Conservation (phyloP, 192 early-diverging fungal species). For the Coemansia sp. region DNA sequence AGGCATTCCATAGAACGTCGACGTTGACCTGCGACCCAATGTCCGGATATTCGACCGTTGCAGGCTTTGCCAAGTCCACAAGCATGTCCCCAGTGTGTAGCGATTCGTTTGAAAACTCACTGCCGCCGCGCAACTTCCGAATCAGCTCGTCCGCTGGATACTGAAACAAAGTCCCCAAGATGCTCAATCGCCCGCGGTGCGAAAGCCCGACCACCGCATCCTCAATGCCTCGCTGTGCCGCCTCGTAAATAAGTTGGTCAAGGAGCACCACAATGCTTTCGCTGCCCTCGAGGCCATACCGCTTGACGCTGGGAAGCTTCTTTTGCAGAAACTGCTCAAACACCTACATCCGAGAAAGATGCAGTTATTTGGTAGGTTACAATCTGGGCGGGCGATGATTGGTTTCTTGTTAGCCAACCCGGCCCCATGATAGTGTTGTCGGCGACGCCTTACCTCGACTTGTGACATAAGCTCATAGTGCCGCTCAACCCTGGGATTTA, state of each 20-base stretch:
- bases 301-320: slow-evolving; percentile 88
- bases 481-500: slow-evolving; percentile 52
- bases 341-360: slow-evolving; percentile 50
- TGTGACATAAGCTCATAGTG: slow-evolving; percentile 51
- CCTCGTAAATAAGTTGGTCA: slow-evolving; percentile 69
- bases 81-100: slow-evolving; percentile 81
- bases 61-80: slow-evolving; percentile 74
- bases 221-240: slow-evolving; percentile 54
- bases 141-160: slow-evolving; percentile 74
- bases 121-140: slow-evolving; percentile 85
- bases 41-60: slow-evolving; percentile 57
- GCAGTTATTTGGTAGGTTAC: neutral
- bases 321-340: slow-evolving; percentile 97
- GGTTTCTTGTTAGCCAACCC: neutral
- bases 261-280: slow-evolving; percentile 90
- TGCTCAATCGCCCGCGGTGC: slow-evolving; percentile 87
- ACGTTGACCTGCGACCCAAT: slow-evolving; percentile 52
- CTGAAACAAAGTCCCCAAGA: slow-evolving; percentile 76
- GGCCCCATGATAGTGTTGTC: neutral
- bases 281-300: slow-evolving; percentile 95
- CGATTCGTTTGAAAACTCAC: slow-evolving; percentile 75
- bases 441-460: slow-evolving; percentile 26
- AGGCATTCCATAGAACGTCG: slow-evolving; percentile 86
- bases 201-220: slow-evolving; percentile 86
- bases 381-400: too few relatives aligned